Evolutionary conservation across 2,329 filamentous ascomycete genomes (phyloP).

Genomic region (Colletotrichum acutatum): DNA sequence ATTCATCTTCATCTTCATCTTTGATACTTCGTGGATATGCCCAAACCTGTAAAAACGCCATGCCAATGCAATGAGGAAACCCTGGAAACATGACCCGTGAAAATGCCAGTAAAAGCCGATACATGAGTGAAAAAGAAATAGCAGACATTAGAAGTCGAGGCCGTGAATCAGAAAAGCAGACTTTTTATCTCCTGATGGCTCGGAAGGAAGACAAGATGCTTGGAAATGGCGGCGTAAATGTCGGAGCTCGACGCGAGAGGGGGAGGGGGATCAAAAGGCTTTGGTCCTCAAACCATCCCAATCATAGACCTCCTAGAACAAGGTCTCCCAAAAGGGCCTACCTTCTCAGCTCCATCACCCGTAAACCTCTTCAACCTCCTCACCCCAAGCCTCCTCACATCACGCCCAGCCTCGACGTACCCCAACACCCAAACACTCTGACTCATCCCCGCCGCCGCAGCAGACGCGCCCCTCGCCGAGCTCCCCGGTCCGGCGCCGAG

Average conservation of each 20-base stretch:
- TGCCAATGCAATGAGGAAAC: neutral
- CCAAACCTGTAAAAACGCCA: neutral
- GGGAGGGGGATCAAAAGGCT: neutral
- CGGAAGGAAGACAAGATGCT: neutral
- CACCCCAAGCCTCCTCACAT: slow-evolving; percentile 43
- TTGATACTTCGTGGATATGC: neutral
- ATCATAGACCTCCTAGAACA: neutral
- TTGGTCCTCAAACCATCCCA: too few relatives aligned
- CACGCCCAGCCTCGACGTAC: slow-evolving; percentile 46
- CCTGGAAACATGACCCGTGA: neutral
- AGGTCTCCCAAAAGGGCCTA: neutral
- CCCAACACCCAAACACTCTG: slow-evolving; percentile 66
- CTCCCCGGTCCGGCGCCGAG: slow-evolving; percentile 46
- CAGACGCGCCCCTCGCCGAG: slow-evolving; percentile 65
- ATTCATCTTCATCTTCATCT: neutral
- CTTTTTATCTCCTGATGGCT: neutral
- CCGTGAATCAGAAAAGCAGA: neutral
- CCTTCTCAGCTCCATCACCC: slow-evolving; percentile 41
- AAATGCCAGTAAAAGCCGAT: neutral
- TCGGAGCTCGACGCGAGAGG: neutral
- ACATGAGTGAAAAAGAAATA: neutral
- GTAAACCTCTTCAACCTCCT: slow-evolving; percentile 56
- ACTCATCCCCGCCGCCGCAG: slow-evolving; percentile 43
- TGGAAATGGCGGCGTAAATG: neutral
- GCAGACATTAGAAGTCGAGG: neutral